phyloP scores from a whole-genome alignment of 805 yeast genomes.

The Schizosaccharomyces octosporus region DNA sequence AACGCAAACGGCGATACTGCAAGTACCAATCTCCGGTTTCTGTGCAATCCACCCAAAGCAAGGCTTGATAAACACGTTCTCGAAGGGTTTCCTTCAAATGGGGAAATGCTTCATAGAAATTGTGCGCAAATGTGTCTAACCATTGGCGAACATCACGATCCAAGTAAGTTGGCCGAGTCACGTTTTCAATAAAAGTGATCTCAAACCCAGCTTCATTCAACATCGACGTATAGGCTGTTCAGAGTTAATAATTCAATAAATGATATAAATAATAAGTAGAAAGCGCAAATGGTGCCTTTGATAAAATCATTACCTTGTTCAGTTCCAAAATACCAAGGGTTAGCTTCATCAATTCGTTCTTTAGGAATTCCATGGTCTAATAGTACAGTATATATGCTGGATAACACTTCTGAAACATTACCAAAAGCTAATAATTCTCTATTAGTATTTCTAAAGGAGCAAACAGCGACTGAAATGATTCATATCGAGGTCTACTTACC shows the following conservation, averaged over 20 bases:
- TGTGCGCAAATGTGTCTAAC: constrained; percentile 11
- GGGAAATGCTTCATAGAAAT: constrained; percentile 7
- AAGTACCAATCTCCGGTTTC: background rate
- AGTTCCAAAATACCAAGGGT: constrained; percentile 10
- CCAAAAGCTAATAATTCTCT: constrained; percentile 4
- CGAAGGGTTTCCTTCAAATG: constrained; percentile 3
- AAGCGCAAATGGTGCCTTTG: background rate
- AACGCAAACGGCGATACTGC: background rate
- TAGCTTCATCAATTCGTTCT: constrained; percentile 3
- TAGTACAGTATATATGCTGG: constrained; percentile 1
- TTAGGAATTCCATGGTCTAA: background rate
- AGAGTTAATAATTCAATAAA: background rate
- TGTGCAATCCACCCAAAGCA: background rate
- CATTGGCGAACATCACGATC: constrained; percentile 8
- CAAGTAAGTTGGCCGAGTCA: constrained; percentile 9
- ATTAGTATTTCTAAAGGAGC: background rate
- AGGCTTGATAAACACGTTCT: background rate
- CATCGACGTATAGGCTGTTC: constrained; percentile 1
- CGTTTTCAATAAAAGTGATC: constrained; percentile 8
- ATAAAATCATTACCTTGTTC: constrained; percentile 2
- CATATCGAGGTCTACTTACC: constrained; percentile 2
- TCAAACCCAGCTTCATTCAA: constrained; percentile 9
- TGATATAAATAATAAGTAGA: background rate
- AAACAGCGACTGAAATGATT: background rate
- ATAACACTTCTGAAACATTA: constrained; percentile 10